Base-by-base conservation (phyloP, 208 protist species). In the Phytomonas francai region DNA sequence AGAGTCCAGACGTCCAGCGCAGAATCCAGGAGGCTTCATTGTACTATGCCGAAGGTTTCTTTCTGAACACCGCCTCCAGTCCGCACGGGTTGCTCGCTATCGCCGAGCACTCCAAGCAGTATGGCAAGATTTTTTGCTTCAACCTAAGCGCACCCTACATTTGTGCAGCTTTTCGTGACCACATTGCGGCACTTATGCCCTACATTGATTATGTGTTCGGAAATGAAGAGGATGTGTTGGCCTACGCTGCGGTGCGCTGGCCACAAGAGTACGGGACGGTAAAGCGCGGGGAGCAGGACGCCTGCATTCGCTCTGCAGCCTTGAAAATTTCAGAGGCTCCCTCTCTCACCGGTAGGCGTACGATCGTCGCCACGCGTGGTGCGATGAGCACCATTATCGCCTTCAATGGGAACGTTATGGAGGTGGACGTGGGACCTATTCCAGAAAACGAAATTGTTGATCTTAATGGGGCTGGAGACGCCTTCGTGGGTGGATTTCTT, bases 401-500 rank as follows among this genome's bases (percentile, higher is more conserved):
- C n/a, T 67, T 59, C 65, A 70, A 64, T n/a, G 67, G 77, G 59
- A 62, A 60, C 34, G 64, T 92, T 71, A 72, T 64, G 30, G 70
- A 71, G 77, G 76, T 74, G 67, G 30, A 73, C 28, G 87, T 88
- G 25, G 73, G 79, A 14, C 30, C 59, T 3, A 80, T 99, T 60
- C 31, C 64, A 22, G 27, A 56, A 0, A 79, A 88, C 32, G 73
- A 98, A n/a, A 98, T 99, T 63, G 92, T 98, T 19, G 97, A 99
- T 71, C 78, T 92, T 28, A 99, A 98, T 71, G 98, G 97, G 67
- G 97, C 97, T 30, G 98, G 98, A 42, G 98, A 99, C 72, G 84
- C 92, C n/a, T 99, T 99, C 74, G 97, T 97, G 25, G 97, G 92
- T 61, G 98, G 97, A 57, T 99, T 99, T 83, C 73, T 99, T 0